phyloP scores from a whole-genome alignment of 1,139 yeast genomes.

The Kodamaea sp. region DNA sequence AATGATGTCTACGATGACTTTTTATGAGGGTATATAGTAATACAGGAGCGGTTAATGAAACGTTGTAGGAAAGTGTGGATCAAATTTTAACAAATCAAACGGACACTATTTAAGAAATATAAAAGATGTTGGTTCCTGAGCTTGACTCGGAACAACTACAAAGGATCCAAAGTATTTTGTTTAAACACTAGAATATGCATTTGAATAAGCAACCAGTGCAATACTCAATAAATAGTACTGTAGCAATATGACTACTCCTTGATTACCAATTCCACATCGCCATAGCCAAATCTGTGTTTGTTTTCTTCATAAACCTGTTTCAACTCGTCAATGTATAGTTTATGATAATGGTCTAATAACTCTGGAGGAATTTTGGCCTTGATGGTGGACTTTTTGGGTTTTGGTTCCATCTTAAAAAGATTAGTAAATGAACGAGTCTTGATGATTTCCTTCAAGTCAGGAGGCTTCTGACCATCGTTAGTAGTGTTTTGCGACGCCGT shows the following conservation, averaged over 20 bases:
- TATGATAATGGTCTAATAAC: constrained; percentile 69
- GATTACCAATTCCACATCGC: constrained; percentile 49
- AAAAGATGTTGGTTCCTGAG: too few relatives aligned
- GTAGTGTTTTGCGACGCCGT: not conserved
- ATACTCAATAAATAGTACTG: too few relatives aligned
- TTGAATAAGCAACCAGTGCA: too few relatives aligned
- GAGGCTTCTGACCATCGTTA: not conserved
- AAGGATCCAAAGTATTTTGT: too few relatives aligned
- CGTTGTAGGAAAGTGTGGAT: too few relatives aligned
- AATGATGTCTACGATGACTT: constrained; percentile 9
- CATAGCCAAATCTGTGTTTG: constrained; percentile 59
- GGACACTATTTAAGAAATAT: too few relatives aligned
- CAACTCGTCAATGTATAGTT: constrained; percentile 67
- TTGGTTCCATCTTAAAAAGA: constrained; percentile 21
- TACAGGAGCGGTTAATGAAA: not conserved
- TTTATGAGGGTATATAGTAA: constrained; percentile 2
- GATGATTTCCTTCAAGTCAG: constrained; percentile 4
- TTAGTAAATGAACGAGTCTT: constrained; percentile 23
- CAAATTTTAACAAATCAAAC: too few relatives aligned
- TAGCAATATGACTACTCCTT: constrained; percentile 41
- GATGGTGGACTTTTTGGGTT: constrained; percentile 17
- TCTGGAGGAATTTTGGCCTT: constrained; percentile 40
- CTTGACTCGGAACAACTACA: too few relatives aligned
- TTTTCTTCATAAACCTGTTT: constrained; percentile 67
- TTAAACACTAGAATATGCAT: too few relatives aligned